phyloP scores from a whole-genome alignment of 495 filamentous ascomycete species.

The Neurospora sp. region DNA sequence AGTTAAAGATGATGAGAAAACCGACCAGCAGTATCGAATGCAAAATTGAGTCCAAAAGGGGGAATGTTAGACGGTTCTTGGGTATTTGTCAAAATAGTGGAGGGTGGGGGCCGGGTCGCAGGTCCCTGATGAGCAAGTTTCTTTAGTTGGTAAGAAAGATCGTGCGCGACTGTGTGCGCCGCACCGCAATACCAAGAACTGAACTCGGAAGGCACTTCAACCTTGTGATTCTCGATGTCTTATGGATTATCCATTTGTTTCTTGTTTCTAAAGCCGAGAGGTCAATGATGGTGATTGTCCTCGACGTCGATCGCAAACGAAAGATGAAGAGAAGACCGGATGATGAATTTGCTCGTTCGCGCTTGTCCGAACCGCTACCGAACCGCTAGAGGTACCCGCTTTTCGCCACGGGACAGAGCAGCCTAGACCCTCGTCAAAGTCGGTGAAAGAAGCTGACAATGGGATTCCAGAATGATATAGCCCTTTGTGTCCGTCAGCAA shows the following conservation, averaged over 20 bases:
- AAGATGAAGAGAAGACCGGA: background rate
- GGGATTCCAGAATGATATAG: background rate
- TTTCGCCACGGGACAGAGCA: background rate
- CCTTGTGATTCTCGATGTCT: background rate
- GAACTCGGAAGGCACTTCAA: background rate
- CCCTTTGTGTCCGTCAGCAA: background rate
- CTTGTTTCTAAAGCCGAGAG: background rate
- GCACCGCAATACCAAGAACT: background rate
- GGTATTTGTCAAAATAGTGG: background rate
- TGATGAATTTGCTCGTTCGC: background rate
- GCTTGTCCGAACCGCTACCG: background rate
- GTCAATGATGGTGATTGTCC: background rate
- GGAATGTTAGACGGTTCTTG: background rate
- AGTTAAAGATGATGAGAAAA: background rate
- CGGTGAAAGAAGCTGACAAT: background rate
- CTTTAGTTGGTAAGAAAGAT: background rate
- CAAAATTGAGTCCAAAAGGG: background rate
- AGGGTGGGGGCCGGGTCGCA: background rate
- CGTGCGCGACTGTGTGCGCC: background rate
- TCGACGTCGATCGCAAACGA: background rate
- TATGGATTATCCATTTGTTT: background rate
- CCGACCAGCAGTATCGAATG: background rate
- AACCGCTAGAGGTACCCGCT: background rate
- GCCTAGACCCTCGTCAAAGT: background rate
- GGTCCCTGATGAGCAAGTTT: slow-evolving; percentile 1